These are phyloP conservation scores for Thraustochytrium striatum DNA, from an alignment of 352 stramenopile species.

Conservation along the genomic window DNA sequence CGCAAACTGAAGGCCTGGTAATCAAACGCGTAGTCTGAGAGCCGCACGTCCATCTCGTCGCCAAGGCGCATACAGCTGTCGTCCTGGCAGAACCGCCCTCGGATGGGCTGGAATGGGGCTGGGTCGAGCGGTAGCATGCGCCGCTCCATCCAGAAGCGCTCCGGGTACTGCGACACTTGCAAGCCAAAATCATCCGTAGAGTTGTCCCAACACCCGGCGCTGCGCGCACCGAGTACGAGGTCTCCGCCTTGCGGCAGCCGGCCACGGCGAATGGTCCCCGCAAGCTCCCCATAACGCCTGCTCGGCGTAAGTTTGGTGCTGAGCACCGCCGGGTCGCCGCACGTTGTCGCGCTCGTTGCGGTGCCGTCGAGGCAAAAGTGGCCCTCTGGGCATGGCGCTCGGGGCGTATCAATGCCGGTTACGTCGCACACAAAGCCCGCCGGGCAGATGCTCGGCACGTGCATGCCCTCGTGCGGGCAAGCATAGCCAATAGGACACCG, in stretches of 20 bases:
- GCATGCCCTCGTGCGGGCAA: constrained; percentile 84
- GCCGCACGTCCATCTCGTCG: constrained; percentile 70
- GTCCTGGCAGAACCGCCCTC: constrained; percentile 88
- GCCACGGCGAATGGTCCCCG: constrained; percentile 53
- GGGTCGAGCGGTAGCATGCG: constrained; percentile 77
- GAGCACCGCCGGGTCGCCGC: constrained; percentile 57
- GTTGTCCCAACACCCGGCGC: constrained; percentile 88
- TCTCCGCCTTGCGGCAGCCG: constrained; percentile 48
- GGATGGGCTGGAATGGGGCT: constrained; percentile 66
- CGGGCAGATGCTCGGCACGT: constrained; percentile 85
- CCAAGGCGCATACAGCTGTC: constrained; percentile 76
- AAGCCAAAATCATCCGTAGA: constrained; percentile 88
- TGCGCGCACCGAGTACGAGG: constrained; percentile 66
- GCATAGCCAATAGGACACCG: constrained; percentile 88
- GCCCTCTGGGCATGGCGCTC: constrained; percentile 87
- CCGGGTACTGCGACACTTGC: constrained; percentile 72
- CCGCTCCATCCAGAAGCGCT: constrained; percentile 86
- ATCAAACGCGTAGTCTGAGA: constrained; percentile 74
- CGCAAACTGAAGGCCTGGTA: constrained; percentile 73
- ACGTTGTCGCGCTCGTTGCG: constrained; percentile 83
- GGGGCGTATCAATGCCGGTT: constrained; percentile 77
- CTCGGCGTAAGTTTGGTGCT: constrained; percentile 56
- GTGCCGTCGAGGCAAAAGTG: constrained; percentile 93
- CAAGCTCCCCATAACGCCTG: constrained; percentile 56
- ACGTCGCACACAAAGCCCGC: constrained; percentile 89